Evolutionary conservation across 1,139 yeast species (phyloP), one percentile per base, ranked within the genome.

Genomic region (Saccharomycopsis hybrid): DNA sequence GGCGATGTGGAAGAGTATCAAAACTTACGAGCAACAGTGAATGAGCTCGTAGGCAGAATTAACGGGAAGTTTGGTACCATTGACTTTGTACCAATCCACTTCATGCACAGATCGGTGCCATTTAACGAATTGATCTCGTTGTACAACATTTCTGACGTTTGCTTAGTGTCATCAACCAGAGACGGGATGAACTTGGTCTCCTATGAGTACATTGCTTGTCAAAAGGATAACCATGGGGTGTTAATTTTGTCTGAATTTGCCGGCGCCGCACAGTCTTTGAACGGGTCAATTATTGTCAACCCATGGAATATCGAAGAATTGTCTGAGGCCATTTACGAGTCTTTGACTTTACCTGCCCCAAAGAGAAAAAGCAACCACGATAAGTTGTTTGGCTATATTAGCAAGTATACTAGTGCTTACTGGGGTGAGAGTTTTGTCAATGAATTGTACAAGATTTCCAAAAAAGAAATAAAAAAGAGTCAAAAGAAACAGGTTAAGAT

Each of bases 1-100:
- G 97, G 96, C 46, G 98, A 92, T 60, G 99, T 92, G 30, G 98
- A 94, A 67, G 99, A 92, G 65, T 92, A 92, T 66, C 98, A 92
- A 64, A 85, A 88, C 60, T 72, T 92, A 58, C 76, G 98, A 56
- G 89, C 97, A 3, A 89, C 88, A 5, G 97, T 94, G 24, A 92
- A 92, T 64, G 98, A 94, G 67, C 74, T 92, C 47, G 97, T 92
- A 42, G 98, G 99, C 27, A 76, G 98, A 61, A 90, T 92, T 61
- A 92, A 92, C 65, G 99, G 99, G 38, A 80, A 82, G 60, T 92
- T 88, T 62, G 98, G 99, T 53, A 89, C 97, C 1, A 89, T 92
- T 41, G 98, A 94, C 66, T 94, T 92, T 70, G 96, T 90, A 8
- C 98, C 99, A 4, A 92, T 92, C 58, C 99, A 92, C 69, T 92